phyloP scores from a whole-genome alignment of 2,329 filamentous ascomycete species.

The Apiospora kogelbergensis region DNA sequence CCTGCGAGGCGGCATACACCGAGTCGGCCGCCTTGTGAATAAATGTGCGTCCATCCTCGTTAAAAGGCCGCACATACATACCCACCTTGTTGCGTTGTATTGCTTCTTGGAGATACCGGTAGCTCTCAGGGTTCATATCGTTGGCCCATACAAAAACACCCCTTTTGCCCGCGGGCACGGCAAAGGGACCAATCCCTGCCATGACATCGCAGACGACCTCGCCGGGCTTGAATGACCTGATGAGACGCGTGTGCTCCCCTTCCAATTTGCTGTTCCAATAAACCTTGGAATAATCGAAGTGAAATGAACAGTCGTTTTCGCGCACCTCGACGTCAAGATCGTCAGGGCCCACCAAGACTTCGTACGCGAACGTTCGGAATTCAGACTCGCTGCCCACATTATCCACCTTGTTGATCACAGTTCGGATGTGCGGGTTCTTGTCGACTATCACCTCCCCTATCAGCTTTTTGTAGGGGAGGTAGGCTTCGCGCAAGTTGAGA shows the following conservation, averaged over 20 bases:
- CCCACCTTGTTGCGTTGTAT: constrained; percentile 75
- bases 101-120: constrained; percentile 68
- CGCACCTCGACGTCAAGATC: constrained; percentile 81
- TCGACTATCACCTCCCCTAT: constrained; percentile 85
- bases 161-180: constrained; percentile 85
- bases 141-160: constrained; percentile 94
- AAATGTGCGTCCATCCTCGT: constrained; percentile 79
- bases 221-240: constrained; percentile 74
- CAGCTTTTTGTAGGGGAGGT: constrained; percentile 80
- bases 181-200: constrained; percentile 96
- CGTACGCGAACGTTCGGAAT: constrained; percentile 91
- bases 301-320: constrained; percentile 83
- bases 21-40: constrained; percentile 68
- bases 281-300: constrained; percentile 92
- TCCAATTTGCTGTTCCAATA: constrained; percentile 97
- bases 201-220: constrained; percentile 95
- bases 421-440: constrained; percentile 80
- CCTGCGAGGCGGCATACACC: constrained; percentile 50
- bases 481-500: constrained; percentile 82
- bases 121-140: constrained; percentile 92
- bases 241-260: constrained; percentile 81
- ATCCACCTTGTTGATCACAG: constrained; percentile 95
- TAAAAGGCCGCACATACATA: constrained; percentile 75
- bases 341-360: constrained; percentile 77
- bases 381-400: constrained; percentile 82